Evolutionary conservation across 1,284 basidiomycete species (phyloP).

Genomic region (Sporisorium sorghi): DNA sequence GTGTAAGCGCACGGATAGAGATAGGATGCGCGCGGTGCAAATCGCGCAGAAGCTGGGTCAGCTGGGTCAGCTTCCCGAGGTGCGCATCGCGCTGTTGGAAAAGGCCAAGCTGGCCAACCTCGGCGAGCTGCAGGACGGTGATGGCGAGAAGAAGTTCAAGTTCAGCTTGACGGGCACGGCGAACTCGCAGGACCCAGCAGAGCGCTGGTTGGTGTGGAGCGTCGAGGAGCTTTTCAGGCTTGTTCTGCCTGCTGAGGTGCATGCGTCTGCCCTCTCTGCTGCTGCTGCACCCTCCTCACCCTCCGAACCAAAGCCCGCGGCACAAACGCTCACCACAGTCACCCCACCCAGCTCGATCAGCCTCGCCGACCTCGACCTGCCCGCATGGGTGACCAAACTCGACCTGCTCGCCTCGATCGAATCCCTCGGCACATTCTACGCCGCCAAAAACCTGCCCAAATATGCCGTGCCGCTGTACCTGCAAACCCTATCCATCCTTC

Average conservation of each 20-base stretch:
- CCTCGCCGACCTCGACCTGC: constrained; percentile 66
- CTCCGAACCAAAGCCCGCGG: not conserved
- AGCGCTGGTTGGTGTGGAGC: constrained; percentile 68
- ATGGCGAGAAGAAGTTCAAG: constrained; percentile 15
- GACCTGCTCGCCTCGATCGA: constrained; percentile 68
- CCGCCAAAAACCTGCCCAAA: constrained; percentile 58
- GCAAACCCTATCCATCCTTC: constrained; percentile 66
- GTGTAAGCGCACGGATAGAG: constrained; percentile 31
- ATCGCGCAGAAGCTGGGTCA: constrained; percentile 63
- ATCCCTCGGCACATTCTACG: constrained; percentile 68
- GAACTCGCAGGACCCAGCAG: constrained; percentile 50
- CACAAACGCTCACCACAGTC: constrained; percentile 10
- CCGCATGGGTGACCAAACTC: constrained; percentile 64
- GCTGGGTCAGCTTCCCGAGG: constrained; percentile 54
- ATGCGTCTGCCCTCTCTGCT: constrained; percentile 30
- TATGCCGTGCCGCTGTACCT: constrained; percentile 69
- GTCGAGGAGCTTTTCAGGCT: constrained; percentile 66
- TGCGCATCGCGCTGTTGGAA: constrained; percentile 25
- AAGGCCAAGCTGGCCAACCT: constrained; percentile 8
- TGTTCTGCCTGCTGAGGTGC: constrained; percentile 33
- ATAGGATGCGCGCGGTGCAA: constrained; percentile 61
- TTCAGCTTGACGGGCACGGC: constrained; percentile 40
- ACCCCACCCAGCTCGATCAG: constrained; percentile 40
- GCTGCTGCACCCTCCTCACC: not conserved
- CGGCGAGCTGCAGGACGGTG: constrained; percentile 12